phyloP scores from a whole-genome alignment of 2,329 filamentous ascomycete genomes.

The Fusarium lyarnte region DNA sequence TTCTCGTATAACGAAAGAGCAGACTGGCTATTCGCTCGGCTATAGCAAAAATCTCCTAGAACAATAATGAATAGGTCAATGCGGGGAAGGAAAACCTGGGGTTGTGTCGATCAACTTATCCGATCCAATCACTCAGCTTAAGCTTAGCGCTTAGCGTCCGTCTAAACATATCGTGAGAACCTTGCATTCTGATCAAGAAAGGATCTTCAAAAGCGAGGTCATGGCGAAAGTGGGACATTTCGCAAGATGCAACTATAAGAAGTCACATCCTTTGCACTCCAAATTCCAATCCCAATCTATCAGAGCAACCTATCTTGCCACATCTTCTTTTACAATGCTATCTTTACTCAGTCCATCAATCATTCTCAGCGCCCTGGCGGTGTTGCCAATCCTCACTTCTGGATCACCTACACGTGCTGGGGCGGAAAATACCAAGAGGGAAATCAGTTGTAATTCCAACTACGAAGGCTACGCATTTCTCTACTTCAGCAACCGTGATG shows the following conservation, averaged over 20 bases:
- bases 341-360: neutral
- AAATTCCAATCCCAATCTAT: neutral
- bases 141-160: neutral
- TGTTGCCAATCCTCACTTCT: neutral
- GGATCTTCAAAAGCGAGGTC: neutral
- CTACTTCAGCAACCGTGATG: neutral
- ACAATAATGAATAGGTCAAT: neutral
- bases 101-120: neutral
- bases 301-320: rapidly evolving
- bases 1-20: too few relatives aligned
- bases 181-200: rapidly evolving
- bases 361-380: neutral
- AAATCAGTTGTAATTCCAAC: neutral
- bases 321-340: neutral
- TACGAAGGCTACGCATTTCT: neutral
- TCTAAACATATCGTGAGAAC: neutral
- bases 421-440: neutral
- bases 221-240: neutral
- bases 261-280: too few relatives aligned
- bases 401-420: neutral
- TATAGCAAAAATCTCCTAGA: too few relatives aligned
- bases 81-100: neutral
- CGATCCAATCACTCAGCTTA: neutral
- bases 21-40: neutral
- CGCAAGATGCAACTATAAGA: neutral